These are phyloP conservation scores for Austroboletus eburneus DNA, from an alignment of 768 basidiomycete species.

Conservation along the genomic window DNA sequence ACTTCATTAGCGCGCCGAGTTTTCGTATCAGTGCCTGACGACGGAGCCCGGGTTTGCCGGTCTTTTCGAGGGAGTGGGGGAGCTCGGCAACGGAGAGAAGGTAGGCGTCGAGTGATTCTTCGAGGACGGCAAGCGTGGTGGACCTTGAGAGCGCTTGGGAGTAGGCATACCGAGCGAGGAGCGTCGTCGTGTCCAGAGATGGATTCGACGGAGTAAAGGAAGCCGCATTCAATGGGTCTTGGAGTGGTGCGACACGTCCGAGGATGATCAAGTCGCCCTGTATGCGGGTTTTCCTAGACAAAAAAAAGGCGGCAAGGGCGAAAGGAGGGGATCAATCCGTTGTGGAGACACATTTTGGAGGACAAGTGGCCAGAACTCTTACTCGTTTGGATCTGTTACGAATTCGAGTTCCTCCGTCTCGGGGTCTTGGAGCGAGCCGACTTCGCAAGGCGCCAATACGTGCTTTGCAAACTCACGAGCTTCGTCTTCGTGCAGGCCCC, in stretches of 20 bases:
- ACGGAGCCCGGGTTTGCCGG: conserved; percentile 79
- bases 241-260: conserved; percentile 62
- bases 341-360: background rate
- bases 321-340: too few species aligned
- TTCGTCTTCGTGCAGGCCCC: conserved; percentile 78
- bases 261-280: conserved; percentile 92
- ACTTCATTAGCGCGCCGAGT: conserved; percentile 85
- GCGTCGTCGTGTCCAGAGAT: conserved; percentile 63
- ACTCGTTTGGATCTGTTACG: conserved; percentile 89
- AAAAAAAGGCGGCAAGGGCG: too few species aligned
- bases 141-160: conserved; percentile 90
- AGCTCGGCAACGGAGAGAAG: conserved; percentile 77
- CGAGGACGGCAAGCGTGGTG: conserved; percentile 82
- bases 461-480: conserved; percentile 64
- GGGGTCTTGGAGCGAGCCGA: conserved; percentile 58
- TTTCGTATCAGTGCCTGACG: conserved; percentile 86
- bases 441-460: conserved; percentile 58
- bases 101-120: conserved; percentile 78
- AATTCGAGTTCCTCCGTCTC: conserved; percentile 94
- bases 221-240: conserved; percentile 41
- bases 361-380: conserved; percentile 1
- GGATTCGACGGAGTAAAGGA: conserved; percentile 46
- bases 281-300: conserved; percentile 68
- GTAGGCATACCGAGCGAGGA: conserved; percentile 86
- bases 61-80: conserved; percentile 70